These are phyloP conservation scores for Thielaviopsis musarum DNA, from an alignment of 2,329 filamentous ascomycete species.

Conservation along the genomic window DNA sequence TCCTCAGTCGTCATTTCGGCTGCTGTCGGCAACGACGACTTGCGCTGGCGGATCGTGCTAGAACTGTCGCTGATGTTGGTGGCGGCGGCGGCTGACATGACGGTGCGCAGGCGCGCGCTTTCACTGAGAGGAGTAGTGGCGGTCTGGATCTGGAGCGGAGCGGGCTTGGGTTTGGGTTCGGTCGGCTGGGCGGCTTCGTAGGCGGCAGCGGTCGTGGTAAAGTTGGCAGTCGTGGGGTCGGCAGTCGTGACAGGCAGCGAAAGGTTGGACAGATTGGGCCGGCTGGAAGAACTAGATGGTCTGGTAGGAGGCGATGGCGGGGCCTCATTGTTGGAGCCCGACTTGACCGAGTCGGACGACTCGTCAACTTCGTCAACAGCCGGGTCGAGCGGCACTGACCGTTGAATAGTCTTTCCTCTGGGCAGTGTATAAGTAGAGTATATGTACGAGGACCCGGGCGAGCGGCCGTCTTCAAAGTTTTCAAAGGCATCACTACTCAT, in stretches of 20 bases:
- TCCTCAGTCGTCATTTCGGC: constrained; percentile 69
- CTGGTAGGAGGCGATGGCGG: constrained; percentile 46
- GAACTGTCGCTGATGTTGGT: constrained; percentile 34
- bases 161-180: constrained; percentile 16
- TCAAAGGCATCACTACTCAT: constrained; percentile 54
- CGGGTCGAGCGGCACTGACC: constrained; percentile 41
- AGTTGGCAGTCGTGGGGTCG: constrained; percentile 30
- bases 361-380: constrained; percentile 36
- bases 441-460: constrained; percentile 52
- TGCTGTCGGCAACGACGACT: constrained; percentile 34
- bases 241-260: constrained; percentile 30
- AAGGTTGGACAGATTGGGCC: constrained; percentile 23
- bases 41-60: constrained; percentile 29
- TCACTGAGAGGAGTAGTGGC: constrained; percentile 19
- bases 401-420: constrained; percentile 61
- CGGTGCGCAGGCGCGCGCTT: constrained; percentile 24
- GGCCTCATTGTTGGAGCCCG: constrained; percentile 22
- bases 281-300: constrained; percentile 38
- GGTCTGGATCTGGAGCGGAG: constrained; percentile 17
- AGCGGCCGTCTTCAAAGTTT: constrained; percentile 21
- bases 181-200: constrained; percentile 29
- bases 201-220: constrained; percentile 26
- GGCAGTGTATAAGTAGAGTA: constrained; percentile 77
- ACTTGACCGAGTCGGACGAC: constrained; percentile 7
- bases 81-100: constrained; percentile 25